Conservation (phyloP, 495 filamentous ascomycete genomes). For the Evansstolkia leycettana region DNA sequence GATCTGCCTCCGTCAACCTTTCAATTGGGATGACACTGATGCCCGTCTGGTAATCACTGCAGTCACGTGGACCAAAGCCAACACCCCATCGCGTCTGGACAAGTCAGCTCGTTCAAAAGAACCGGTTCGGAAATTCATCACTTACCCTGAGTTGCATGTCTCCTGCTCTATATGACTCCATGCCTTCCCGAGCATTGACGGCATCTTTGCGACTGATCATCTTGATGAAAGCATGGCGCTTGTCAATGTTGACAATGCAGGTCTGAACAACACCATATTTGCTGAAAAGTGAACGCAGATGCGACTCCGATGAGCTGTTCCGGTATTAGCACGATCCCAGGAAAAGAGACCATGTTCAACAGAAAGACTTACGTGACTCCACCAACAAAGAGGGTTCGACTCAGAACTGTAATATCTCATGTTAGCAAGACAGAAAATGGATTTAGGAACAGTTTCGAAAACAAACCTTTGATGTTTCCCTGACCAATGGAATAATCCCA, state of each 20-base stretch:
- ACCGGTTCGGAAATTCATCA: background rate
- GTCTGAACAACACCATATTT: slow-evolving; percentile 83
- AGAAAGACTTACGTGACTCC: slow-evolving; percentile 69
- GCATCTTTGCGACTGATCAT: slow-evolving; percentile 87
- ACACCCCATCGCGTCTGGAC: slow-evolving; percentile 88
- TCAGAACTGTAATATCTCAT: slow-evolving; percentile 49
- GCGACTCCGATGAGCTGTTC: slow-evolving; percentile 58
- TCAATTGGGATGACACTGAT: slow-evolving; percentile 88
- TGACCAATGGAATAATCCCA: slow-evolving; percentile 62
- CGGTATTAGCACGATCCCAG: slow-evolving; percentile 5
- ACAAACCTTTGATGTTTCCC: slow-evolving; percentile 67
- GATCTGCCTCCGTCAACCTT: slow-evolving; percentile 87
- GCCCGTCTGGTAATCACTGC: slow-evolving; percentile 86
- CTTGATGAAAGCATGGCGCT: slow-evolving; percentile 97
- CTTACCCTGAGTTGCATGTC: slow-evolving; percentile 73
- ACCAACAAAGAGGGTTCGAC: slow-evolving; percentile 90
- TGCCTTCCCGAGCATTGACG: slow-evolving; percentile 71
- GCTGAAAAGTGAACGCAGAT: slow-evolving; percentile 65
- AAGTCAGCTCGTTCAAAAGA: slow-evolving; percentile 11
- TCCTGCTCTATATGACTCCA: slow-evolving; percentile 65
- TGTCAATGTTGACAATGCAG: slow-evolving; percentile 94
- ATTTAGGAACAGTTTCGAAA: background rate
- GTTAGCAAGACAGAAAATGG: slow-evolving; percentile 8
- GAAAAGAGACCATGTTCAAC: background rate
- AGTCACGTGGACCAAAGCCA: slow-evolving; percentile 93